Evolutionary conservation across 164 flowering plant genomes (phyloP).

Genomic region (Stephania japonica): DNA sequence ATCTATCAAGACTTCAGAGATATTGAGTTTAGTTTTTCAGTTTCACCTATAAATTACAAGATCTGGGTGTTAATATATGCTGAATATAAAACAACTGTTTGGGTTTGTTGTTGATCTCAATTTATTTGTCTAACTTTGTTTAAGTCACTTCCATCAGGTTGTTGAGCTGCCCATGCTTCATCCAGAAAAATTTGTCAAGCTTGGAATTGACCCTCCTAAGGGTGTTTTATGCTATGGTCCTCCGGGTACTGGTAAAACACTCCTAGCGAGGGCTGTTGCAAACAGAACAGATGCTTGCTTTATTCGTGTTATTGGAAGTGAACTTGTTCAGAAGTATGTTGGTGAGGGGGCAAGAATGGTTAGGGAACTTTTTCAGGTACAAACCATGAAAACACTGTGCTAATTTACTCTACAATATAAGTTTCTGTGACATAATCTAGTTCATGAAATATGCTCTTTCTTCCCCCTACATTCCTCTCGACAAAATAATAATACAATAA

Average conservation of each 20-base stretch:
- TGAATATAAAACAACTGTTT: neutral
- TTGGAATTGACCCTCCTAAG: slow-evolving; percentile 98
- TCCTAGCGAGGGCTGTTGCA: slow-evolving; percentile 94
- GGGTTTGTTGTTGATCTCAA: neutral
- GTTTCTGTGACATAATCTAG: neutral
- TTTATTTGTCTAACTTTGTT: neutral
- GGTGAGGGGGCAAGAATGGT: slow-evolving; percentile 99
- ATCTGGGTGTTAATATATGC: neutral
- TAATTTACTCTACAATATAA: neutral
- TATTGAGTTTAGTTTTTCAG: neutral
- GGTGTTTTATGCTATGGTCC: slow-evolving; percentile 99
- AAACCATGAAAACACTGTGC: neutral
- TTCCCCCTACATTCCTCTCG: neutral
- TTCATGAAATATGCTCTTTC: neutral
- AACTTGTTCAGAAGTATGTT: slow-evolving; percentile 95
- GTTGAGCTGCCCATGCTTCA: slow-evolving; percentile 96
- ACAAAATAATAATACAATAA: neutral
- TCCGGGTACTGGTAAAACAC: slow-evolving; percentile 98
- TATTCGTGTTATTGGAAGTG: slow-evolving; percentile 96
- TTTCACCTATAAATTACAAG: neutral
- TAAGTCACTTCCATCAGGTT: slow-evolving; percentile 37
- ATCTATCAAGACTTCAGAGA: neutral
- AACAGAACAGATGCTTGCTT: slow-evolving; percentile 98
- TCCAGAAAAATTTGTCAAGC: slow-evolving; percentile 96
- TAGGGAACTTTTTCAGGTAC: slow-evolving; percentile 90